Evolutionary conservation across 2,329 filamentous ascomycete species (phyloP).

Genomic region (Aspergillus sp.): DNA sequence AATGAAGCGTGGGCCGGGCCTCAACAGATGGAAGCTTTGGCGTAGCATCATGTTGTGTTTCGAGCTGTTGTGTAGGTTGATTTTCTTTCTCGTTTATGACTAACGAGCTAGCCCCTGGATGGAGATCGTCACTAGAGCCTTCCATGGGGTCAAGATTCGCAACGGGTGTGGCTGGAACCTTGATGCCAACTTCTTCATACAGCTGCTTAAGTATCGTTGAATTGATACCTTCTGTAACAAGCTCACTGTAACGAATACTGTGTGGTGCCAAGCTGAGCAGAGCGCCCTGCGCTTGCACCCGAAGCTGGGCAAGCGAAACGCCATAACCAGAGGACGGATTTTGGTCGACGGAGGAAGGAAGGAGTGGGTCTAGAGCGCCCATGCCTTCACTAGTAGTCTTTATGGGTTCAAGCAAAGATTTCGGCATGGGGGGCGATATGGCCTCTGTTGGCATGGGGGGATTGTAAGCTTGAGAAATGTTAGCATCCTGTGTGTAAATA

Average conservation of each 20-base stretch:
- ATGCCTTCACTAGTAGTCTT: neutral
- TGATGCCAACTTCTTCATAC: slow-evolving; percentile 68
- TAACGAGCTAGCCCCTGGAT: neutral
- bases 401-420: slow-evolving; percentile 7
- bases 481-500: slow-evolving; percentile 15
- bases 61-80: neutral
- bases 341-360: neutral
- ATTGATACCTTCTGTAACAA: slow-evolving; percentile 72
- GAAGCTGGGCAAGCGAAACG: slow-evolving; percentile 39
- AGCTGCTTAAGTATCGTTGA: slow-evolving; percentile 61
- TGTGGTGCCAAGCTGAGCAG: slow-evolving; percentile 62
- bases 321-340: slow-evolving; percentile 1
- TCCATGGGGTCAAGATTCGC: neutral
- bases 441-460: slow-evolving; percentile 30
- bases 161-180: slow-evolving; percentile 27
- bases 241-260: slow-evolving; percentile 71
- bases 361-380: slow-evolving; percentile 10
- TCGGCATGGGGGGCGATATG: slow-evolving; percentile 17
- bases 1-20: slow-evolving; percentile 9
- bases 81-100: neutral
- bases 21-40: neutral
- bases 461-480: slow-evolving; percentile 33
- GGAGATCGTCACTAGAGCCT: neutral
- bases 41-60: neutral
- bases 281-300: slow-evolving; percentile 60